Conservation (phyloP, 805 yeast species). For the Tetrapisispora nanseiensis region DNA sequence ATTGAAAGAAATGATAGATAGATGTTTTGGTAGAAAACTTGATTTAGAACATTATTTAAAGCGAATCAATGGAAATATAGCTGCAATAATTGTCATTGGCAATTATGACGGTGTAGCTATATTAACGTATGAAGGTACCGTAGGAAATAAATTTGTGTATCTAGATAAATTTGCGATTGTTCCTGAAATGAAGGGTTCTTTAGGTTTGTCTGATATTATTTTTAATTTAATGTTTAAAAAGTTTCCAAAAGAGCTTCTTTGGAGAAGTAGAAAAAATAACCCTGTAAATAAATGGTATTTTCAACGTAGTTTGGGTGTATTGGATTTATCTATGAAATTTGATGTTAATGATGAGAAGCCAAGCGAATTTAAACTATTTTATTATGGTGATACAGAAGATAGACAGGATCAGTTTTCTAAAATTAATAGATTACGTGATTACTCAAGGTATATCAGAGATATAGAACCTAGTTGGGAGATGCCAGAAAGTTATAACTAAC, state of each 20-base stretch:
- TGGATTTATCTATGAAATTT: constrained; percentile 34
- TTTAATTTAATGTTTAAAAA: constrained; percentile 66
- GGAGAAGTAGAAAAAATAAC: constrained; percentile 82
- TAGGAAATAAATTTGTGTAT: constrained; percentile 47
- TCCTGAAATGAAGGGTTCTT: constrained; percentile 73
- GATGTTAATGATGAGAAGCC: constrained; percentile 24
- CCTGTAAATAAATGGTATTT: constrained; percentile 98
- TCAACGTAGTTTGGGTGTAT: constrained; percentile 72
- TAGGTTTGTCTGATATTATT: constrained; percentile 88
- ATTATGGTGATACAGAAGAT: constrained; percentile 30
- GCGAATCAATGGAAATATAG: constrained; percentile 56
- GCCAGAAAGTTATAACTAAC: background rate
- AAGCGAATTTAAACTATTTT: constrained; percentile 33
- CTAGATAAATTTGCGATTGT: constrained; percentile 91
- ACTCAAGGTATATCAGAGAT: constrained; percentile 26
- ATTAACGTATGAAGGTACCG: constrained; percentile 65
- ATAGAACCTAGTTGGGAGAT: constrained; percentile 29
- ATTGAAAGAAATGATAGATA: constrained; percentile 56
- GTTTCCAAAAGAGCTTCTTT: constrained; percentile 65
- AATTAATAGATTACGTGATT: constrained; percentile 16
- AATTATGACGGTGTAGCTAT: constrained; percentile 95
- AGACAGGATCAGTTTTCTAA: constrained; percentile 8
- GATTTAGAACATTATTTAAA: constrained; percentile 55
- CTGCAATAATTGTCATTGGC: constrained; percentile 78
- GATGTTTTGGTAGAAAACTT: constrained; percentile 66